Evolutionary conservation across 768 basidiomycete genomes (phyloP).

Genomic region (Trametes elegans): DNA sequence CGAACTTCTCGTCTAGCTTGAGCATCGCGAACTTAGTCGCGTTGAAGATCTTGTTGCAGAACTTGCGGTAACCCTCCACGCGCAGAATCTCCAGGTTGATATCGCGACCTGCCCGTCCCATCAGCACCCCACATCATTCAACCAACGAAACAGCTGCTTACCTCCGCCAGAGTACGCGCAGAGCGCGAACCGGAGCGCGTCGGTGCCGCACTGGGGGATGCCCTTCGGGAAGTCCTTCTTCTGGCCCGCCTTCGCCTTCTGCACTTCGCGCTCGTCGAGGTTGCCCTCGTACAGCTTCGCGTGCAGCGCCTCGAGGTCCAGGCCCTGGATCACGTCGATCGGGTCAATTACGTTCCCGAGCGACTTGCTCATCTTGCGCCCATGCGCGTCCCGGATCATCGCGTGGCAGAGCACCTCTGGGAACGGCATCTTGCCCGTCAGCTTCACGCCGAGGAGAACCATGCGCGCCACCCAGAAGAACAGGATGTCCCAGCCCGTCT

Average conservation of each 20-base stretch:
- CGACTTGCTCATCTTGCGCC: slow-evolving; percentile 98
- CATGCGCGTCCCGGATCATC: slow-evolving; percentile 98
- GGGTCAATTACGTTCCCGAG: slow-evolving; percentile 98
- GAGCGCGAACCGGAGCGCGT: slow-evolving; percentile 91
- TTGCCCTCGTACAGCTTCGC: slow-evolving; percentile 88
- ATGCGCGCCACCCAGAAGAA: slow-evolving; percentile 99
- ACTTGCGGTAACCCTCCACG: slow-evolving; percentile 98
- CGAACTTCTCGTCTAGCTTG: slow-evolving; percentile 83
- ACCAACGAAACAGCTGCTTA: slow-evolving; percentile 25
- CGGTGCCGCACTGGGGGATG: slow-evolving; percentile 97
- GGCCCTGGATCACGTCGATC: slow-evolving; percentile 88
- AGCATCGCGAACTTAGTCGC: slow-evolving; percentile 99
- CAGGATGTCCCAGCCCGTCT: slow-evolving; percentile 99
- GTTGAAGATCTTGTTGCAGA: slow-evolving; percentile 99
- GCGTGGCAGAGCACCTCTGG: slow-evolving; percentile 95
- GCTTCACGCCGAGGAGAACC: slow-evolving; percentile 87
- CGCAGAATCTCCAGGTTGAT: slow-evolving; percentile 95
- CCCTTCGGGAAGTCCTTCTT: slow-evolving; percentile 99
- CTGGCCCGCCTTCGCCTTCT: slow-evolving; percentile 89
- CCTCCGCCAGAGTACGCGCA: slow-evolving; percentile 93
- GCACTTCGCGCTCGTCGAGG: slow-evolving; percentile 88
- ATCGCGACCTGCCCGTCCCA: slow-evolving; percentile 67
- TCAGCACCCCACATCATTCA: neutral
- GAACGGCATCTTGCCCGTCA: slow-evolving; percentile 93
- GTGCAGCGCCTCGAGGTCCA: slow-evolving; percentile 76